phyloP scores from a whole-genome alignment of 305 asterid genomes.

The Striga hermonthica region DNA sequence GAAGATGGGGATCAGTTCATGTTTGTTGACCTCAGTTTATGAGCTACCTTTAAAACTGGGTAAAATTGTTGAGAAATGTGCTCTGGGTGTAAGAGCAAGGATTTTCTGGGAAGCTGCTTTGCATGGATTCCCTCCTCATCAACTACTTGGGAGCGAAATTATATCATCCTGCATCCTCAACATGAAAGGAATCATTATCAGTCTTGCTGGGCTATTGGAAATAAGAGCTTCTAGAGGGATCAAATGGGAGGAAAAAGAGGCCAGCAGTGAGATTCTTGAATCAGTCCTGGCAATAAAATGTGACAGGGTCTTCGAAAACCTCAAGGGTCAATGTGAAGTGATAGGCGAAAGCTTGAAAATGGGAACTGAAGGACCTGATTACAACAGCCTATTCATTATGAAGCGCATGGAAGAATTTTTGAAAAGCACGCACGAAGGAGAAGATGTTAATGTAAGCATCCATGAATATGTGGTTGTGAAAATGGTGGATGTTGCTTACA shows the following conservation, averaged over 20 bases:
- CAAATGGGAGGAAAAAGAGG: constrained; percentile 50
- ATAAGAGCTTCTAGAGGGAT: constrained; percentile 48
- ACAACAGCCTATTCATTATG: constrained; percentile 58
- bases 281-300: constrained; percentile 65
- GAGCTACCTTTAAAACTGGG: constrained; percentile 56
- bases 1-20: constrained; percentile 52
- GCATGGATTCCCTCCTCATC: constrained; percentile 84
- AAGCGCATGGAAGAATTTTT: constrained; percentile 82
- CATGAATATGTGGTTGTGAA: constrained; percentile 60
- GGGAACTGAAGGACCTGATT: constrained; percentile 65
- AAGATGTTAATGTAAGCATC: constrained; percentile 55
- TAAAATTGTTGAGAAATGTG: constrained; percentile 52
- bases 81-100: constrained; percentile 60
- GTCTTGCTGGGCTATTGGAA: constrained; percentile 66
- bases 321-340: constrained; percentile 62
- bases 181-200: constrained; percentile 53
- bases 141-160: constrained; percentile 54
- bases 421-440: constrained; percentile 40
- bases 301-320: constrained; percentile 72
- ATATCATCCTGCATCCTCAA: constrained; percentile 77
- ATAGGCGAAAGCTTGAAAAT: constrained; percentile 60
- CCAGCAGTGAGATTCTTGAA: constrained; percentile 59
- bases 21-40: constrained; percentile 54
- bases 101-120: constrained; percentile 69
- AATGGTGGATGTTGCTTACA: constrained; percentile 62